phyloP scores from a whole-genome alignment of 1,284 basidiomycete genomes.

The Ceratobasidium sp. region DNA sequence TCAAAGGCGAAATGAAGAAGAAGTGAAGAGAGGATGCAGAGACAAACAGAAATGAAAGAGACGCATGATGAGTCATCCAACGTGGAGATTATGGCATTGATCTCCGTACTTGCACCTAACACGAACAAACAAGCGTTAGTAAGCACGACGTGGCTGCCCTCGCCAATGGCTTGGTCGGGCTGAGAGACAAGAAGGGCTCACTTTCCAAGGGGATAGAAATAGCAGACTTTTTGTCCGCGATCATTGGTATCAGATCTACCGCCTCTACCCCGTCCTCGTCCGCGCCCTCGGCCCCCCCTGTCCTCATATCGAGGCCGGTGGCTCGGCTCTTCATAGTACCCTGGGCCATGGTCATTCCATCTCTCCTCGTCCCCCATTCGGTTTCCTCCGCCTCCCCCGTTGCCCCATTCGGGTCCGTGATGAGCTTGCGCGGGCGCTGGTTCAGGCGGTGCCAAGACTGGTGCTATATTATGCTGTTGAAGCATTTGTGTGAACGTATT shows the following conservation, averaged over 20 bases:
- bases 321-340: constrained; percentile 28
- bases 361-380: constrained; percentile 10
- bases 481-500: constrained; percentile 55
- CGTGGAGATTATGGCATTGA: constrained; percentile 64
- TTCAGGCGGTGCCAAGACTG: constrained; percentile 55
- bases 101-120: constrained; percentile 85
- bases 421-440: constrained; percentile 47
- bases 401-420: constrained; percentile 62
- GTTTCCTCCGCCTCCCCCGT: constrained; percentile 50
- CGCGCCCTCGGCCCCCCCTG: constrained; percentile 62
- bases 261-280: constrained; percentile 65
- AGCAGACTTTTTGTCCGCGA: constrained; percentile 87
- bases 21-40: constrained; percentile 11
- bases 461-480: constrained; percentile 61
- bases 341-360: constrained; percentile 29
- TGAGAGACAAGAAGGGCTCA: constrained; percentile 64
- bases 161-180: constrained; percentile 54
- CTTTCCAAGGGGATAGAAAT: constrained; percentile 89
- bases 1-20: neutral
- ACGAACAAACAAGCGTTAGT: constrained; percentile 60
- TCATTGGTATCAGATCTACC: constrained; percentile 65
- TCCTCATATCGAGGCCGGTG: constrained; percentile 29
- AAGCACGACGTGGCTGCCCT: constrained; percentile 60
- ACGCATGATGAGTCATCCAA: constrained; percentile 29
- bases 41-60: neutral